Evolutionary conservation across 2,329 filamentous ascomycete genomes (phyloP), one percentile per base, ranked within the genome.

Genomic region (Venturia aucupariae): DNA sequence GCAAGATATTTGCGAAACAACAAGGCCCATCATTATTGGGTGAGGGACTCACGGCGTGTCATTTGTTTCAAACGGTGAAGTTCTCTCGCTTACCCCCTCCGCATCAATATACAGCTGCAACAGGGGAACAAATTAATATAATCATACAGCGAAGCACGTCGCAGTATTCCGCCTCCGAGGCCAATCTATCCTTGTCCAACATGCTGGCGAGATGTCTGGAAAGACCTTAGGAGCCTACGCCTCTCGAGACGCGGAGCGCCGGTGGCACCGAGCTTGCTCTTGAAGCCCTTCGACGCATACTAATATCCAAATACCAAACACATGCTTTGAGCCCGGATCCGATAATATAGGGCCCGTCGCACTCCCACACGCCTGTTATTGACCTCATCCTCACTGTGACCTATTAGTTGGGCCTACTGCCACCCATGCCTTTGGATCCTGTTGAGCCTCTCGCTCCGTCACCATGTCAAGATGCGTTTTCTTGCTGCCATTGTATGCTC

Each of bases 111-210:
- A 57, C 4, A n/a, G n/a, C 30, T 35, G 51, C 15, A 35, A 22
- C 59, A 60, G 41, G 59, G 59, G 44, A 60, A 41, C 59, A 44
- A 60, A 60, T 60, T 60, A 60, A 60, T 60, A 19, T 44, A 60
- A 60, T 27, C n/a, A 17, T 60, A 35, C 17, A 24, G 44, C 59
- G 41, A 60, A 24, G 35, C 59, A 44, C 15, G 59, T 60, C 22
- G 38, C 59, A 60, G 59, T 44, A 30, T 42, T 38, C 17, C 17
- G 27, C n/a, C 11, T 7, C n/a, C 59, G 57, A 44, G 59, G n/a
- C 17, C 59, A 57, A 57, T 4, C 15, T 11, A 57, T 35, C 51
- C 51, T 57, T 57, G 51, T 57, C 51, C 11, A 57, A n/a, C 35
- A 57, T 57, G 51, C 51, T 35, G 30, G 30, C 10, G 19, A 32